phyloP scores from a whole-genome alignment of 73 alveolate species.

The Paramecium pentaurelia region DNA sequence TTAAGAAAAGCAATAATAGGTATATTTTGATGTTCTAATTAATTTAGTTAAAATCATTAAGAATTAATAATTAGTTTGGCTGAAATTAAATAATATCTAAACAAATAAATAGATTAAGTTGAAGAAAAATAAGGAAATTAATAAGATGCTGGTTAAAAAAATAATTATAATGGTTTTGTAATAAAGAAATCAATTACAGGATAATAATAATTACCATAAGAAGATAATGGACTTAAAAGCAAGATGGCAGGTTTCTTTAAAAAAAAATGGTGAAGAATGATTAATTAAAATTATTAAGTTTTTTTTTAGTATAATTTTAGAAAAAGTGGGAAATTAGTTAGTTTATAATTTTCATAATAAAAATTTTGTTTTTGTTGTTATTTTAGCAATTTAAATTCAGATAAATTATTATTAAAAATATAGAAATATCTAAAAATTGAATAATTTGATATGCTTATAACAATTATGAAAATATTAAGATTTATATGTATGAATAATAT shows the following conservation, averaged over 20 bases:
- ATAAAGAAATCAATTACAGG: not conserved
- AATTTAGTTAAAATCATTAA: not conserved
- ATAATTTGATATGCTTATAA: too few relatives aligned
- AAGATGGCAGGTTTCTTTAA: not conserved
- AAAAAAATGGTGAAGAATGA: not conserved
- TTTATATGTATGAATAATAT: not conserved
- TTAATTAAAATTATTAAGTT: not conserved
- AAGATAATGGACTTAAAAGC: not conserved
- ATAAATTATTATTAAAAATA: not conserved
- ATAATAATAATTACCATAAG: not conserved
- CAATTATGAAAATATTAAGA: too few relatives aligned
- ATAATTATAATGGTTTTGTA: not conserved
- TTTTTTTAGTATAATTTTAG: not conserved
- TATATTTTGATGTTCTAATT: not conserved
- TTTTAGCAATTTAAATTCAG: not conserved
- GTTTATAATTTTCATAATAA: not conserved
- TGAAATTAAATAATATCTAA: not conserved
- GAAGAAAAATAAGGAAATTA: not conserved
- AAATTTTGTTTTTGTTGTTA: too few relatives aligned
- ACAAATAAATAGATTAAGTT: not conserved
- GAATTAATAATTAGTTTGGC: not conserved
- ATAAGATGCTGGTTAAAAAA: not conserved
- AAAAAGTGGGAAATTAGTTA: not conserved
- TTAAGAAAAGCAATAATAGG: not conserved
- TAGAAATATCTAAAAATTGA: too few relatives aligned